Percentiles rank a stretch among this genome's conserved stretches.
phyloP scores from a whole-genome alignment of 257 asterid genomes.

The Coffea eugenioides region DNA sequence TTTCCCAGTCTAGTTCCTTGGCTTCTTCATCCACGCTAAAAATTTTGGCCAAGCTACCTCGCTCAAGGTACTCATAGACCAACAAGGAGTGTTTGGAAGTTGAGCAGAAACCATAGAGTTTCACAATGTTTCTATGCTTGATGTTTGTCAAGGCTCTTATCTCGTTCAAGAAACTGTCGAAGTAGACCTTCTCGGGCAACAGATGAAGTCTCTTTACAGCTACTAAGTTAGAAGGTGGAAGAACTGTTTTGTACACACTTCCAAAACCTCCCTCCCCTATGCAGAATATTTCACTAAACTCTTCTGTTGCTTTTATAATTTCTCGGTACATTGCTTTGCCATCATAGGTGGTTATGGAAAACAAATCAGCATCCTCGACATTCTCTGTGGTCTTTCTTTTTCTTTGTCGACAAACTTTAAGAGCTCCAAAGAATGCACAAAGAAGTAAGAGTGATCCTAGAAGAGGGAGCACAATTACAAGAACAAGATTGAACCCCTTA shows the following conservation, averaged over 20 bases:
- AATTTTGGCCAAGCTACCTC: slow-evolving; percentile 27
- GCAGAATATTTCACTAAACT: slow-evolving; percentile 24
- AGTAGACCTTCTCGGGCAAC: not conserved
- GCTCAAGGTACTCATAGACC: slow-evolving; percentile 37
- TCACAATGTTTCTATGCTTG: slow-evolving; percentile 39
- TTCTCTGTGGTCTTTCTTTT: not conserved
- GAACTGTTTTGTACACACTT: slow-evolving; percentile 29
- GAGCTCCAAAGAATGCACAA: not conserved
- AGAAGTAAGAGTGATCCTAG: slow-evolving; percentile 20
- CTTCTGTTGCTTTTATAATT: slow-evolving; percentile 28
- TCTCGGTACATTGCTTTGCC: slow-evolving; percentile 31
- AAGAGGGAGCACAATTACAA: not conserved
- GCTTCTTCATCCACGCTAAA: slow-evolving; percentile 21
- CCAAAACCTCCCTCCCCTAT: slow-evolving; percentile 38
- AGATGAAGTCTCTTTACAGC: slow-evolving; percentile 21
- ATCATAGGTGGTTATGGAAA: slow-evolving; percentile 25
- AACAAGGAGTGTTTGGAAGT: slow-evolving; percentile 25
- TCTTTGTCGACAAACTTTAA: not conserved
- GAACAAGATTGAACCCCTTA: too few species aligned
- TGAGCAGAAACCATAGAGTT: slow-evolving; percentile 35
- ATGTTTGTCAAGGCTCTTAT: slow-evolving; percentile 26
- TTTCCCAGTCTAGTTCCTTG: slow-evolving; percentile 22
- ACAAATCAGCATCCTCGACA: not conserved
- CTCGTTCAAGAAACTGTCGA: slow-evolving; percentile 26
- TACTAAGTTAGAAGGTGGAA: slow-evolving; percentile 24